Evolutionary conservation across 1,284 basidiomycete genomes (phyloP), one percentile per base, ranked within the genome.

Genomic region (Cystobasidium sp.): DNA sequence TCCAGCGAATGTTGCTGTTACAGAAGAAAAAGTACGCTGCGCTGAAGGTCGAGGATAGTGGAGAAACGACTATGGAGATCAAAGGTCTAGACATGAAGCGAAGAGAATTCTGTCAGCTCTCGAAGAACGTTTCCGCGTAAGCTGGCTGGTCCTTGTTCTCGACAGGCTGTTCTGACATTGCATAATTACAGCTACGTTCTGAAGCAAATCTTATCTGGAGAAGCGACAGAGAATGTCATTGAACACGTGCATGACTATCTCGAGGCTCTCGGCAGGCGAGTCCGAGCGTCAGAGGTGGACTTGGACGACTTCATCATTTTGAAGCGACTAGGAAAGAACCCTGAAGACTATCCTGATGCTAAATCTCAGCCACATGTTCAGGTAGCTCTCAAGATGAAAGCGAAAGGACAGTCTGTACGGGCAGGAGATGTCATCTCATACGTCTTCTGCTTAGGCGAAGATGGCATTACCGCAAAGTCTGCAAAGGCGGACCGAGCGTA

Each of bases 21-120:
- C 96, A 99, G 81, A 99, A 99, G 88, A 99, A 99, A 86, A 99
- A 99, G 84, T 99, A 99, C 79, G 97, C 97, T 0, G 97, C 97
- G 0, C 86, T 97, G 81, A 97, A 97, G 83, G 89, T 96, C 51
- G 92, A 93, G 79, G 91, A 93, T 77, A 88, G 87, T 16, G 87
- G 87, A 0, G 86, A 88, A 71, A 91, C 90, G 8, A 88, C 87
- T 7, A 76, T 80, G 37, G 97, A 99, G 82, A 86, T 99, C 83
- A 99, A 99, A 82, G 97, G 97, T 84, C 85, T 99, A 44, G 97
- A 99, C 83, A 98, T 99, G 97, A 99, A 98, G 84, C 89, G 97
- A 63, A 86, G 97, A 85, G 97, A 99, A 82, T 99, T 94, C 83
- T 97, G 91, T 78, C 87, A 88, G 3, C 83, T 99, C 58, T 96